These are phyloP conservation scores for Cordyceps militaris DNA, from an alignment of 2,329 filamentous ascomycete species.

Conservation along the genomic window DNA sequence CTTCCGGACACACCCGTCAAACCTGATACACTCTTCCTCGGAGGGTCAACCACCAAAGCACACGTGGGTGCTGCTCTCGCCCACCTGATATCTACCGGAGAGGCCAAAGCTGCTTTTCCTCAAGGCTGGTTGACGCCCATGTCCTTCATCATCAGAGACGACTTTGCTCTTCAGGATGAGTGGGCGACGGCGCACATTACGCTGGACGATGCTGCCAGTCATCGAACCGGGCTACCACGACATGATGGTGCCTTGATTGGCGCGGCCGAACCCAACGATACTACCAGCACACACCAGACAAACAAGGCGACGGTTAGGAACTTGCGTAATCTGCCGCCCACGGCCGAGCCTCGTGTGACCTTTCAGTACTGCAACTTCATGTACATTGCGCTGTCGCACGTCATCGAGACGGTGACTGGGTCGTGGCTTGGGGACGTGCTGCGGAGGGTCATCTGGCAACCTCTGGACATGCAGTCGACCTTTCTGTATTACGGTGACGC, in stretches of 20 bases:
- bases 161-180: slow-evolving; percentile 42
- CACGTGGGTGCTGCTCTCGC: neutral
- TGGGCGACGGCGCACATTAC: slow-evolving; percentile 43
- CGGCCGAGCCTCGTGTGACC: slow-evolving; percentile 29
- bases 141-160: slow-evolving; percentile 38
- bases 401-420: slow-evolving; percentile 32
- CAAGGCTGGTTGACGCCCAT: slow-evolving; percentile 41
- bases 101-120: neutral
- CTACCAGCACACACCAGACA: neutral
- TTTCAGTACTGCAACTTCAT: slow-evolving; percentile 42
- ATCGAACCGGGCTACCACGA: slow-evolving; percentile 36
- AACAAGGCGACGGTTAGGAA: slow-evolving; percentile 7
- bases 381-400: slow-evolving; percentile 33
- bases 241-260: neutral
- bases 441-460: slow-evolving; percentile 27
- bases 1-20: neutral
- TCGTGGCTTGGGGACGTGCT: slow-evolving; percentile 29
- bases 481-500: neutral
- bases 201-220: slow-evolving; percentile 46
- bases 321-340: slow-evolving; percentile 35
- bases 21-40: neutral
- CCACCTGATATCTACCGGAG: neutral
- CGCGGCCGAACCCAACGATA: neutral
- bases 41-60: slow-evolving; percentile 1
- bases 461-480: slow-evolving; percentile 20